These are phyloP conservation scores for Podospora conica DNA, from an alignment of 495 filamentous ascomycete species.

Conservation along the genomic window DNA sequence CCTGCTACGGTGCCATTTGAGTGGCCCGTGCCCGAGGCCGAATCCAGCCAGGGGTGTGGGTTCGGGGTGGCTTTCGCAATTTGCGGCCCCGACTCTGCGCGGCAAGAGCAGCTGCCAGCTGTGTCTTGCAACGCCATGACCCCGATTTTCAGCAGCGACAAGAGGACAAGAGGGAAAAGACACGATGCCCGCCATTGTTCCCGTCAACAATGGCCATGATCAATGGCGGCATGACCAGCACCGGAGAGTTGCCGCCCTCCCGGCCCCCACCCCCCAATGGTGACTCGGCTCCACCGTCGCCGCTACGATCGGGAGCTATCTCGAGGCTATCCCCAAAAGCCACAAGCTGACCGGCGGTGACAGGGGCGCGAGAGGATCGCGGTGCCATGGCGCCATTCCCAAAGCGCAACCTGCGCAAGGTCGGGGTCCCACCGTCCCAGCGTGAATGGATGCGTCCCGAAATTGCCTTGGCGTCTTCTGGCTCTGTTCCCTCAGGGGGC, in stretches of 20 bases:
- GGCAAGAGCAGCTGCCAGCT: too few relatives aligned
- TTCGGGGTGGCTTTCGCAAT: background rate
- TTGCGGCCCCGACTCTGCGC: background rate
- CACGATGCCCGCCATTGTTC: background rate
- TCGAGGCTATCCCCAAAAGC: background rate
- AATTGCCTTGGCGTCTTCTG: background rate
- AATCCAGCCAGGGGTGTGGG: background rate
- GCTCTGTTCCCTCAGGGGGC: background rate
- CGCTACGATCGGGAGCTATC: background rate
- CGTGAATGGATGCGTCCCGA: background rate
- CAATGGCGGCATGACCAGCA: background rate
- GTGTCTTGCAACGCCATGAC: background rate
- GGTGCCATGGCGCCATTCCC: background rate
- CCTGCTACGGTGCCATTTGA: background rate
- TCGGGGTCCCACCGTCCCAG: background rate
- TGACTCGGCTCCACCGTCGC: background rate
- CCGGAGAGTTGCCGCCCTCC: background rate
- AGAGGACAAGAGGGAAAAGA: background rate
- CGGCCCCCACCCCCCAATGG: background rate
- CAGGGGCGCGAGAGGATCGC: background rate
- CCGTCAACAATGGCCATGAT: background rate
- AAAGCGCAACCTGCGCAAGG: background rate
- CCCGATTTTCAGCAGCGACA: background rate
- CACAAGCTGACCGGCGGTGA: background rate
- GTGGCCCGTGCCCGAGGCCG: background rate